Evolutionary conservation across 169 alveolate genomes (phyloP), one percentile per base, ranked within the genome.

Genomic region (Hepatocystis sp.): DNA sequence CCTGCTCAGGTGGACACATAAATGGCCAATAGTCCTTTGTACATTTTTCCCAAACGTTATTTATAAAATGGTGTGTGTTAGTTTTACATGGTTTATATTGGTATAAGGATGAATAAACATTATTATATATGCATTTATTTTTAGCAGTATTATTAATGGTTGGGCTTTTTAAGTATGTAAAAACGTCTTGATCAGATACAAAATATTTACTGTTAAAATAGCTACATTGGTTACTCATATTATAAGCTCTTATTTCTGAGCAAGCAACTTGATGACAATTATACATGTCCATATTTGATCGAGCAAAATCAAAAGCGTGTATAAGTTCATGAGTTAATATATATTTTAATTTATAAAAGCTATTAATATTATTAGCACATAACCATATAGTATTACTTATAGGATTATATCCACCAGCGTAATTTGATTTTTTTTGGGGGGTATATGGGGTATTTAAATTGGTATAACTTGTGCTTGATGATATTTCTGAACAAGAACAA

Each of bases 221-320:
- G 42, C 90, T 84, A 68, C 94, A 91, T 67, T 91, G 93, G 32
- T 81, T 88, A 51, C 93, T 88, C 66, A 91, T 67, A 61, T 91
- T 88, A 34, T 67, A 67, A 13, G 94, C 94, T 47, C 94, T 65
- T 47, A 91, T 88, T 67, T 91, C 94, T 21, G 94, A 85, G 61
- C 94, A 91, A 46, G 94, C 94, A 23, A 91, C 66, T 19, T 91
- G 94, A 13, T 85, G 84, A 53, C 93, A 84, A 58, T 85, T 88
- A 28, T 64, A 84, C 52, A 88, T 68, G 63, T 84, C 90, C 32
- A 91, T 66, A 27, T 91, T 66, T 25, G 94, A 90, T 47, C 94
- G 86, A 42, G 94, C 93, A 67, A 91, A 91, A 67, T 91, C 94
- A 61, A 91, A 91, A 28, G 94, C 94, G 47, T 91, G 94, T 10